phyloP scores from a whole-genome alignment of 1,139 yeast species.

The Cylindricascospora bacillispora region DNA sequence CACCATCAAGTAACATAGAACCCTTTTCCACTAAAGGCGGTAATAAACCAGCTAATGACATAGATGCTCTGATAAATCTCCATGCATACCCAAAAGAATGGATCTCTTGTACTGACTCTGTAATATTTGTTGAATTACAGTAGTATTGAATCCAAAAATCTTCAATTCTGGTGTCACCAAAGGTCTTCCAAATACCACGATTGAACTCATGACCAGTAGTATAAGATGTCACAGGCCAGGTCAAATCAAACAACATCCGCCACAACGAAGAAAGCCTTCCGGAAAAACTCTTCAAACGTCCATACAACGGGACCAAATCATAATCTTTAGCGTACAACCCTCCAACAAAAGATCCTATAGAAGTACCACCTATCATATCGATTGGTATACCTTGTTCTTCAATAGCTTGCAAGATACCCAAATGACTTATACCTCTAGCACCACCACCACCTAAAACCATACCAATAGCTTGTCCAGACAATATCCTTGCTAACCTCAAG shows the following conservation, averaged over 20 bases:
- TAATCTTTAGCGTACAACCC: slow-evolving; percentile 89
- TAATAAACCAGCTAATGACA: slow-evolving; percentile 88
- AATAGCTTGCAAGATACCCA: slow-evolving; percentile 85
- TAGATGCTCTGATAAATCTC: slow-evolving; percentile 90
- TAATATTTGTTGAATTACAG: slow-evolving; percentile 90
- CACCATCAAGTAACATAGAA: slow-evolving; percentile 89
- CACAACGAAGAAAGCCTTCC: slow-evolving; percentile 73
- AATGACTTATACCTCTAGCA: slow-evolving; percentile 86
- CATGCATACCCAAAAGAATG: slow-evolving; percentile 90
- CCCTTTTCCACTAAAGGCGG: slow-evolving; percentile 89
- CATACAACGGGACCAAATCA: slow-evolving; percentile 81
- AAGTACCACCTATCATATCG: slow-evolving; percentile 91
- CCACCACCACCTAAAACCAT: slow-evolving; percentile 96
- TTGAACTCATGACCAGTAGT: slow-evolving; percentile 96
- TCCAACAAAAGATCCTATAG: slow-evolving; percentile 92
- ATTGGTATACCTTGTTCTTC: slow-evolving; percentile 91
- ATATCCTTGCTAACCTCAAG: slow-evolving; percentile 71
- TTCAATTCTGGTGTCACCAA: slow-evolving; percentile 86
- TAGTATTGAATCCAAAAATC: slow-evolving; percentile 89
- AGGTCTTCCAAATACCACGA: slow-evolving; percentile 90
- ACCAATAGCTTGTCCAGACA: slow-evolving; percentile 91
- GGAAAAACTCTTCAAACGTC: slow-evolving; percentile 78
- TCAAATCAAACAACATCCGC: slow-evolving; percentile 73
- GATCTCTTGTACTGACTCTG: slow-evolving; percentile 90
- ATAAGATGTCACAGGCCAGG: slow-evolving; percentile 88